phyloP scores from a whole-genome alignment of 192 early-diverging fungal genomes.

The Backusella tarrabulga region DNA sequence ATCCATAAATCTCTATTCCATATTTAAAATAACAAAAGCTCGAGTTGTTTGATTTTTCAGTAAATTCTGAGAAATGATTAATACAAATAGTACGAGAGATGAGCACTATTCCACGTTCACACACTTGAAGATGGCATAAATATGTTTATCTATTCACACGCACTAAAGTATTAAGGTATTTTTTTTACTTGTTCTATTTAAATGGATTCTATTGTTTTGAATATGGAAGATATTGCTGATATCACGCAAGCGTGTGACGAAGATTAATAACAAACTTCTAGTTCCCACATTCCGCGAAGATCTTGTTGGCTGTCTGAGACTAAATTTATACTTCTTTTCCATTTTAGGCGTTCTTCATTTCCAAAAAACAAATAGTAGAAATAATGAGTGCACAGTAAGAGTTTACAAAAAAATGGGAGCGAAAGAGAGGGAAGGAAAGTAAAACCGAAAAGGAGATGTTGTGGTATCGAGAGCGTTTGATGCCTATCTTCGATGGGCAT shows the following conservation, averaged over 20 bases:
- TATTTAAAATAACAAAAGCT: neutral
- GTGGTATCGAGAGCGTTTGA: neutral
- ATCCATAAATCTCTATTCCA: no score
- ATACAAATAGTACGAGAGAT: neutral
- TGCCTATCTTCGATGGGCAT: neutral
- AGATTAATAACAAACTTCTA: conserved; percentile 4
- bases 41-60: neutral
- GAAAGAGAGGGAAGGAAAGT: neutral
- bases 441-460: neutral
- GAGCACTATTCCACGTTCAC: neutral
- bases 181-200: neutral
- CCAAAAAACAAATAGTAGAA: neutral
- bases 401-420: neutral
- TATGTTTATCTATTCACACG: neutral
- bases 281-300: neutral
- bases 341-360: neutral
- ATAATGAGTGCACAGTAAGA: neutral
- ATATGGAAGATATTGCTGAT: neutral
- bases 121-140: neutral
- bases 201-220: neutral
- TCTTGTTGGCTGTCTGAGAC: neutral
- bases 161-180: neutral
- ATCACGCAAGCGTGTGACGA: neutral
- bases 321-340: neutral
- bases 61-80: neutral